A percentile compares a stretch with the other conserved stretches of the same genome.
These are phyloP conservation scores for Angomonas deanei DNA, from an alignment of 208 protist genomes.

Conservation along the genomic window DNA sequence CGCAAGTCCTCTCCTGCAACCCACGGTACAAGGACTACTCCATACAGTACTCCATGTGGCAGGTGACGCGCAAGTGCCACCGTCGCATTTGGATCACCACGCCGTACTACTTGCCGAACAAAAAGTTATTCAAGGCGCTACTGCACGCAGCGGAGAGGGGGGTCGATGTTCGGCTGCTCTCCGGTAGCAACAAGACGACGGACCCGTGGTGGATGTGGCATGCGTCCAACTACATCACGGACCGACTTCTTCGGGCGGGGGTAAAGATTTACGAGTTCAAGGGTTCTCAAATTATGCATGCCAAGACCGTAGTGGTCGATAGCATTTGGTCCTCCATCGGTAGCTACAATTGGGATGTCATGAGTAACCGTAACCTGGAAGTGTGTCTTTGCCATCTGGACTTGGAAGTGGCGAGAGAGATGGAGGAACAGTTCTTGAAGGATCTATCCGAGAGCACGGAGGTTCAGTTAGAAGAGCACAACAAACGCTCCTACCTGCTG, in stretches of 20 bases:
- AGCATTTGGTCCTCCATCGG: conserved; percentile 88
- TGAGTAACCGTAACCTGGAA: conserved; percentile 91
- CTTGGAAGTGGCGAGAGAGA: conserved; percentile 51
- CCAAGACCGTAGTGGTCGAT: conserved; percentile 90
- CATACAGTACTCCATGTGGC: conserved; percentile 87
- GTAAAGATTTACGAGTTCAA: conserved; percentile 90
- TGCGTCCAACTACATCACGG: conserved; percentile 83
- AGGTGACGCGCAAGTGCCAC: conserved; percentile 75
- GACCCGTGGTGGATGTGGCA: conserved; percentile 93
- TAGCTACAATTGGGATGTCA: conserved; percentile 91
- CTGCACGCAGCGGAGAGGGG: conserved; percentile 70
- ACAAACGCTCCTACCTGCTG: conserved; percentile 56
- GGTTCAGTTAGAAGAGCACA: conserved; percentile 58
- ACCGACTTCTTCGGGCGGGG: conserved; percentile 57
- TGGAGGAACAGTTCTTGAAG: conserved; percentile 81
- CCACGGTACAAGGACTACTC: conserved; percentile 78
- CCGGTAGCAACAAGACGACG: conserved; percentile 74
- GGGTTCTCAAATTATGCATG: conserved; percentile 84
- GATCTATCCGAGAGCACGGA: conserved; percentile 64
- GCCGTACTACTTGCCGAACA: conserved; percentile 88
- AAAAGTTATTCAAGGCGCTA: conserved; percentile 72
- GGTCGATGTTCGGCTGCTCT: conserved; percentile 87
- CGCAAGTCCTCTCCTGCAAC: conserved; percentile 84
- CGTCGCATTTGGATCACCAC: conserved; percentile 87
- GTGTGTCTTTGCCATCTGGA: conserved; percentile 79